Evolutionary conservation across 192 early-diverging fungal species (phyloP).

Genomic region (Chytriomyces confervae): DNA sequence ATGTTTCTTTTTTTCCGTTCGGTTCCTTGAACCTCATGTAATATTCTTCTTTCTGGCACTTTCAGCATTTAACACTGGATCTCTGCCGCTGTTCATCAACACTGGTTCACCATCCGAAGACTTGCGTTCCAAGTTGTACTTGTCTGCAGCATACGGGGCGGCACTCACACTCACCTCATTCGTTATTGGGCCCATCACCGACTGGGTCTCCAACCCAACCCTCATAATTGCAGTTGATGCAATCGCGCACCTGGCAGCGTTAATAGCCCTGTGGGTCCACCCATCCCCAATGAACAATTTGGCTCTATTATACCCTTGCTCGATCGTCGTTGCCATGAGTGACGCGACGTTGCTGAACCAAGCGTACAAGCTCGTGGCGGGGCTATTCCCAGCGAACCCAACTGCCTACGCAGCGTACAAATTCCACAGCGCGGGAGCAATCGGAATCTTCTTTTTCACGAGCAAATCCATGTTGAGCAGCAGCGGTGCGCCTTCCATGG

Average conservation of each 20-base stretch:
- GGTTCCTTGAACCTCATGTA: background rate
- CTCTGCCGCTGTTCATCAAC: slow-evolving; percentile 28
- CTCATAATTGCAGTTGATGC: slow-evolving; percentile 17
- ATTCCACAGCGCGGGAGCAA: slow-evolving; percentile 21
- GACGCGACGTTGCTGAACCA: slow-evolving; percentile 36
- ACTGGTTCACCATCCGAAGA: background rate
- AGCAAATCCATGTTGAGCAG: slow-evolving; percentile 17
- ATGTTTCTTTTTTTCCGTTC: background rate
- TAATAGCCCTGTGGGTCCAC: slow-evolving; percentile 23
- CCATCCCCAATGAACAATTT: slow-evolving; percentile 14
- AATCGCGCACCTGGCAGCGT: slow-evolving; percentile 2
- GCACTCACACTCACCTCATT: slow-evolving; percentile 13
- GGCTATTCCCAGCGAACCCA: slow-evolving; percentile 18
- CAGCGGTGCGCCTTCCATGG: slow-evolving; percentile 2
- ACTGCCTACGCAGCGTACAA: slow-evolving; percentile 30
- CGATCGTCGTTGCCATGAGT: slow-evolving; percentile 22
- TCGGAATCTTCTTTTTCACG: slow-evolving; percentile 24
- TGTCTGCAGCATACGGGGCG: slow-evolving; percentile 16
- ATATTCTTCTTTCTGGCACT: slow-evolving; percentile 10
- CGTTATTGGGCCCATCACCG: slow-evolving; percentile 32
- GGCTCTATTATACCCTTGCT: slow-evolving; percentile 4
- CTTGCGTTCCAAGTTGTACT: slow-evolving; percentile 19
- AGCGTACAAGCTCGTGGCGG: slow-evolving; percentile 31
- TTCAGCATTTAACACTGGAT: slow-evolving; percentile 29
- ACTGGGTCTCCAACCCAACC: slow-evolving; percentile 16